phyloP scores from a whole-genome alignment of 2,329 filamentous ascomycete species.

The Fusarium setosum region DNA sequence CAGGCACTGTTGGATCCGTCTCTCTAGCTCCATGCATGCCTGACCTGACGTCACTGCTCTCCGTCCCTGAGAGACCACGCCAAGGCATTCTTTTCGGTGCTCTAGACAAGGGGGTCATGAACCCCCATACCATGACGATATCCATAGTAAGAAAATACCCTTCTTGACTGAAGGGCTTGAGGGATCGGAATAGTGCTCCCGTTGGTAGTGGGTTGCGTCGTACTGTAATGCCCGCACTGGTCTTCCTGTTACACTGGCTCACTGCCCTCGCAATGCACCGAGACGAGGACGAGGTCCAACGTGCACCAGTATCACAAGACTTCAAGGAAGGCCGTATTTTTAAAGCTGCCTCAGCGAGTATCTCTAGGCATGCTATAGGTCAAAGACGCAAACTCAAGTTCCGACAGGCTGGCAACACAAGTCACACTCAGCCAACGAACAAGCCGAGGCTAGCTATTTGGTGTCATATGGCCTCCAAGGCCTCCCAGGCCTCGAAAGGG shows the following conservation, averaged over 20 bases:
- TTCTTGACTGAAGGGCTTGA: constrained; percentile 1
- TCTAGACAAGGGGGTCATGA: constrained; percentile 3
- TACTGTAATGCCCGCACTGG: too few species aligned
- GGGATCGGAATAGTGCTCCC: neutral
- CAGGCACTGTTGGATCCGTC: neutral
- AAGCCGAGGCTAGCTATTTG: neutral
- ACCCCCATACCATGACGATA: constrained; percentile 8
- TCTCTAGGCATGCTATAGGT: neutral
- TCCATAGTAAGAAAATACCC: neutral
- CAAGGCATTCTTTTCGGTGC: neutral
- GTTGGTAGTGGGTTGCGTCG: neutral
- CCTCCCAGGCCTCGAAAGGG: neutral
- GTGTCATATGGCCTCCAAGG: constrained; percentile 1
- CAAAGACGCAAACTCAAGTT: neutral
- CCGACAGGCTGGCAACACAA: neutral
- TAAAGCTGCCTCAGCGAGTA: neutral
- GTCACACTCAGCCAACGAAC: neutral
- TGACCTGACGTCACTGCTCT: constrained; percentile 28
- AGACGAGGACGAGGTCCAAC: constrained; percentile 2
- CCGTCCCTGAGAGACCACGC: neutral
- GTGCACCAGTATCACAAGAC: neutral
- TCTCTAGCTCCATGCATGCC: too few species aligned
- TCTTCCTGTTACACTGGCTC: too few species aligned
- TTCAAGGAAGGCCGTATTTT: neutral
- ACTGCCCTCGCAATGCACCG: neutral